Base-by-base conservation (phyloP, 169 alveolate species). In the Miamiensis avidus region DNA sequence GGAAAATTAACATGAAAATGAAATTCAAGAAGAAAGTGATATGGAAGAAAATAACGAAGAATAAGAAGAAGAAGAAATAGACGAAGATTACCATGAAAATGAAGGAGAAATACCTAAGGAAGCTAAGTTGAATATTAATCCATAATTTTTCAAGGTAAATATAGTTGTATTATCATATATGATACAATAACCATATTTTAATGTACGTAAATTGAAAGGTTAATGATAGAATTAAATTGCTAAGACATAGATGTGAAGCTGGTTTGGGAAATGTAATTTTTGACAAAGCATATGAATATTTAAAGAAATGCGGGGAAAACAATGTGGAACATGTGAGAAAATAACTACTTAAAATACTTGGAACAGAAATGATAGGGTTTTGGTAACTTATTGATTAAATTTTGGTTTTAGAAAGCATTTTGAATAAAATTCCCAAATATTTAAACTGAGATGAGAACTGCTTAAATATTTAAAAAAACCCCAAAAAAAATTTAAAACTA, bases 281-380 rank as follows among this genome's bases (percentile, higher is more conserved):
- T 82, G 95, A 96, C 78, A 91, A 90, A 82, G 94, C 96, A 25
- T 89, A 90, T 74, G 89, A 82, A 34, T 86, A 75, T 73, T 78
- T 93, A 77, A 91, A 91, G 82, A 65, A 76, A 26, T 89, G 78
- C 49, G 78, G 89, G 64, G 82, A 85, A 64, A 74, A 83, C 11
- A 86, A 85, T 30, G 78, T 78, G 29, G 83, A 87, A 30, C 91
- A 91, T 32, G 81, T 89, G 27, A 91, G 98, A 78, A 95, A 87
- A 64, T 33, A 84, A 75, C 82, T 95, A 76, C 87, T 94, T 0
- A 89, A 93, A 74, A 82, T 91, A 29, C 79, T 96, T 26, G 96
- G 97, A 20, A 94, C 89, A 72, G 95, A 96, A 78, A 94, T 94
- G 86, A 96, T 96, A n/a, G 98, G 98, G 0, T 96, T 92, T 85